Evolutionary conservation across 2,329 filamentous ascomycete genomes (phyloP).

Genomic region (Ampelomyces quisqualis): DNA sequence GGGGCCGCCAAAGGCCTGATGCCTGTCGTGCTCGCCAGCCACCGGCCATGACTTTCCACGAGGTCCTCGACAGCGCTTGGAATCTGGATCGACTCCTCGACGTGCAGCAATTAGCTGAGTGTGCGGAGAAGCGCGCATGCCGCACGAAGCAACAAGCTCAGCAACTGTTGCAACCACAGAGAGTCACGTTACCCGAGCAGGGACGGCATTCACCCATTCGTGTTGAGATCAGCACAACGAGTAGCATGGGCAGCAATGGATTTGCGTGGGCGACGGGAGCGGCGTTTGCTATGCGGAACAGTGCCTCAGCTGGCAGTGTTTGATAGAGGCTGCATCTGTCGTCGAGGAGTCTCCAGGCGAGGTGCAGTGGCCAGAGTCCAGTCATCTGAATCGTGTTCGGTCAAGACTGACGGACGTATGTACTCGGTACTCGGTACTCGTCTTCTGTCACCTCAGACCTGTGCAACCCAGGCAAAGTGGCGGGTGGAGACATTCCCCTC

Average conservation of each 20-base stretch:
- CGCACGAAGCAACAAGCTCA: slow-evolving; percentile 14
- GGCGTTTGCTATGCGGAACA: slow-evolving; percentile 27
- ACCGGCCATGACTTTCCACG: slow-evolving; percentile 35
- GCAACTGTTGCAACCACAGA: slow-evolving; percentile 9
- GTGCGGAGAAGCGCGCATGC: slow-evolving; percentile 26
- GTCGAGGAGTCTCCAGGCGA: slow-evolving; percentile 9
- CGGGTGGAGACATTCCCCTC: not conserved
- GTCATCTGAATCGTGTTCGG: slow-evolving; percentile 18
- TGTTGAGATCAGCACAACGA: not conserved
- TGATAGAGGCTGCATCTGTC: slow-evolving; percentile 16
- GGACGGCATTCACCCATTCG: not conserved
- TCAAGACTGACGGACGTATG: no score
- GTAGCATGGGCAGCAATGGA: not conserved
- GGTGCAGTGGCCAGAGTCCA: not conserved
- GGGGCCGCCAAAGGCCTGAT: not conserved
- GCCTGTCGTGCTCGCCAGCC: slow-evolving; percentile 13
- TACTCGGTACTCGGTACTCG: no score
- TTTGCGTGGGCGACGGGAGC: no score
- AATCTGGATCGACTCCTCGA: no score
- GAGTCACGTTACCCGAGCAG: slow-evolving; percentile 12
- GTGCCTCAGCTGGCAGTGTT: slow-evolving; percentile 15
- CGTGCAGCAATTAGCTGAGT: slow-evolving; percentile 28
- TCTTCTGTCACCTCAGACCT: no score
- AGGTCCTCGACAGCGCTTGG: no score
- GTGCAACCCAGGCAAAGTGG: not conserved